Percentiles rank a stretch among this genome's conserved stretches.
phyloP scores from a whole-genome alignment of 1,284 basidiomycete species.

The Rugosomyces carneus region DNA sequence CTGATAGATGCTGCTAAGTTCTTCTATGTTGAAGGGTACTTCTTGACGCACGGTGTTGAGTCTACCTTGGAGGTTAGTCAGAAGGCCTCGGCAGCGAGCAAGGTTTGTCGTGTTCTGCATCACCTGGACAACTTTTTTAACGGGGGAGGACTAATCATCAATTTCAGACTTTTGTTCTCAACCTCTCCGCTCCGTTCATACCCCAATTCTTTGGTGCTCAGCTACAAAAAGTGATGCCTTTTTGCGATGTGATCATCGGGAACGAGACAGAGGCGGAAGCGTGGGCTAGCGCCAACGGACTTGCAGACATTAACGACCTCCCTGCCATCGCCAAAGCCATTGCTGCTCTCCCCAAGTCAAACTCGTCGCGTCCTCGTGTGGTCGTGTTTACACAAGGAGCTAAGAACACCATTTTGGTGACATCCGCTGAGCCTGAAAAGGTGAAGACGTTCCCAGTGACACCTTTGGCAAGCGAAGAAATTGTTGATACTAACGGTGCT shows the following conservation, averaged over 20 bases:
- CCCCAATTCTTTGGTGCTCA: slow-evolving; percentile 89
- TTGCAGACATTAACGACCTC: slow-evolving; percentile 57
- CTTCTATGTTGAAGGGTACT: slow-evolving; percentile 97
- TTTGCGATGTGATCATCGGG: slow-evolving; percentile 84
- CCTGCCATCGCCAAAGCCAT: slow-evolving; percentile 67
- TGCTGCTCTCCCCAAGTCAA: slow-evolving; percentile 64
- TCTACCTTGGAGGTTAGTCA: slow-evolving; percentile 75
- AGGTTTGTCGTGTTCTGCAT: slow-evolving; percentile 41
- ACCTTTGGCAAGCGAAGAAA: slow-evolving; percentile 59
- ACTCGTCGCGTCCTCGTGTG: slow-evolving; percentile 67
- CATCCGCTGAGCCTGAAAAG: slow-evolving; percentile 47
- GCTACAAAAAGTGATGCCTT: slow-evolving; percentile 74
- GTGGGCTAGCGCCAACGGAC: slow-evolving; percentile 69
- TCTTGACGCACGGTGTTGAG: slow-evolving; percentile 90
- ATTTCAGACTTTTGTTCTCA: slow-evolving; percentile 80
- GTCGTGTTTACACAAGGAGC: slow-evolving; percentile 94
- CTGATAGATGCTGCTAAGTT: slow-evolving; percentile 78
- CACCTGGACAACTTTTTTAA: background rate
- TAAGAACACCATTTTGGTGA: slow-evolving; percentile 76
- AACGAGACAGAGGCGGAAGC: slow-evolving; percentile 94
- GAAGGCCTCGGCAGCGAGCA: slow-evolving; percentile 72
- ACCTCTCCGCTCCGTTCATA: slow-evolving; percentile 98
- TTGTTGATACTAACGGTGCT: slow-evolving; percentile 99
- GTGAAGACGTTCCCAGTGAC: slow-evolving; percentile 59
- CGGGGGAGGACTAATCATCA: background rate